phyloP scores from a whole-genome alignment of 1,139 yeast species.

The Schizosaccharomyces versatilis region DNA sequence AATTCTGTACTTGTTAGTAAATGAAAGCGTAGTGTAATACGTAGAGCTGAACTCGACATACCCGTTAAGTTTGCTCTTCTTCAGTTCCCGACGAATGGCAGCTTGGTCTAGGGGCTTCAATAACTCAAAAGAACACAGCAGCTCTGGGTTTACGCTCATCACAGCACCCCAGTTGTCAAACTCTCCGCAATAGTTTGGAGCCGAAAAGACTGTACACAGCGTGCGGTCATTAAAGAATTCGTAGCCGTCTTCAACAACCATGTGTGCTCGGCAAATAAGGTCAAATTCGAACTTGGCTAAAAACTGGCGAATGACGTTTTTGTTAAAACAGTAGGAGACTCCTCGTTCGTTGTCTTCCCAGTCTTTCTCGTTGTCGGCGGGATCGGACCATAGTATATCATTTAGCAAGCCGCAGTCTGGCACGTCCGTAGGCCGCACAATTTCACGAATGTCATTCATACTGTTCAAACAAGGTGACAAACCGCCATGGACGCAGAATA shows the following conservation, averaged over 20 bases:
- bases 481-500: constrained; percentile 95
- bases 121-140: constrained; percentile 76
- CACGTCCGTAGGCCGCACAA: constrained; percentile 88
- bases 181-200: constrained; percentile 96
- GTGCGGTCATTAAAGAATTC: constrained; percentile 89
- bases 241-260: constrained; percentile 97
- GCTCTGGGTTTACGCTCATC: constrained; percentile 84
- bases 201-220: constrained; percentile 81
- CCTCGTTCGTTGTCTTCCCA: constrained; percentile 98
- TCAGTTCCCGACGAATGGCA: constrained; percentile 78
- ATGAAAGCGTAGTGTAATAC: background rate
- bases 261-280: constrained; percentile 87
- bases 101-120: constrained; percentile 83
- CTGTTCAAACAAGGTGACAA: constrained; percentile 73
- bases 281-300: constrained; percentile 74
- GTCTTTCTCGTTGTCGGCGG: constrained; percentile 80
- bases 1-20: constrained; percentile 10
- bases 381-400: constrained; percentile 90
- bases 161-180: constrained; percentile 98
- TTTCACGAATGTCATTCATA: constrained; percentile 76
- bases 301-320: constrained; percentile 80
- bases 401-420: constrained; percentile 87
- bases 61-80: constrained; percentile 57
- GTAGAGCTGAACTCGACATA: constrained; percentile 23
- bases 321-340: constrained; percentile 85